Evolutionary conservation across 306 rosid genomes (phyloP), one percentile per base, ranked within the genome.

Genomic region (Vigna trinervia): DNA sequence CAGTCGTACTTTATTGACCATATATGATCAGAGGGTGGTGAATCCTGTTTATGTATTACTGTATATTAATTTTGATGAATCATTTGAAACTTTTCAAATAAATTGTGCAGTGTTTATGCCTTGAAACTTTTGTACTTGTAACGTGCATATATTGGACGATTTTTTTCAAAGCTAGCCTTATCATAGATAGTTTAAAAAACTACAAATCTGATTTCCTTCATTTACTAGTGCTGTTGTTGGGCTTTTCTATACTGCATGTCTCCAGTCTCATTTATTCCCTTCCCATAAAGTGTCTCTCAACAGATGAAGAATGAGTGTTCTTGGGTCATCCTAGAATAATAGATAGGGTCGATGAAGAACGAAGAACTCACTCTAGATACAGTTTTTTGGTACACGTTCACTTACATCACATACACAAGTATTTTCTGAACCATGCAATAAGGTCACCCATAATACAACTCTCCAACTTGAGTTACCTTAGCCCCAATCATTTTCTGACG

Each of bases 61-160:
- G 68, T 43, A 19, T 15, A 38, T 54, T 65, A 71, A 57, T 79
- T 75, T 79, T 54, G 15, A 62, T 67, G 77, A 32, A 47, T 59
- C 51, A 34, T 60, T 57, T 73, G 59, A 43, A 23, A 43, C 63
- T 69, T 53, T 69, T 45, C 5, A 19, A 45, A 32, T 39, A 53
- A 67, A 50, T 14, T 75, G 48, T 81, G 41, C 64, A 4, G 41
- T 62, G 57, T 63, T 51, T 71, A 41, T 75, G 32, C 10, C 14
- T 43, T 67, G n/a, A 47, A 50, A 58, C 38, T 14, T 77, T 1
- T 68, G 54, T 67, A 45, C 6, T 34, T 52, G 9, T 47, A 56
- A 28, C 34, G 12, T 36, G 65, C 46, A 73, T 59, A 26, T 50
- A 7, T 71, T 65, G 26, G 60, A 23, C 64, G 45, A 60, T 19